phyloP scores from a whole-genome alignment of 1,284 basidiomycete genomes.

The Malassezia sympodialis region DNA sequence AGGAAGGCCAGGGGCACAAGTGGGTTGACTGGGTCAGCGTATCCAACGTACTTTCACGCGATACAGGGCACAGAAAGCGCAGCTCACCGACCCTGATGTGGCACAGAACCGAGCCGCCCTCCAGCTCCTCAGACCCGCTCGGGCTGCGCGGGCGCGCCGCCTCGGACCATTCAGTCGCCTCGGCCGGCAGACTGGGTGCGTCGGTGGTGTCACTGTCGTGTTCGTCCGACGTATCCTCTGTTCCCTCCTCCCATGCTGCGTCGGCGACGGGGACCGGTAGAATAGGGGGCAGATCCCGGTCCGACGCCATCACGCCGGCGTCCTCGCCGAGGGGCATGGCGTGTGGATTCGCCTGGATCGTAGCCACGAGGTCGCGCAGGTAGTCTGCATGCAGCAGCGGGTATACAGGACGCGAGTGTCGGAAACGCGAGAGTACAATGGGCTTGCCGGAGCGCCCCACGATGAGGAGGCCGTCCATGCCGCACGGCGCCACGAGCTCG shows the following conservation, averaged over 20 bases:
- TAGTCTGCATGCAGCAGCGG: constrained; percentile 77
- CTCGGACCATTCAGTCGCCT: constrained; percentile 24
- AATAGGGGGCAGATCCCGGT: constrained; percentile 13
- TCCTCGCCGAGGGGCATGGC: neutral
- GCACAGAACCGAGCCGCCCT: constrained; percentile 57
- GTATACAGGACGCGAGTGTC: constrained; percentile 65
- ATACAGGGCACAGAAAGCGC: constrained; percentile 68
- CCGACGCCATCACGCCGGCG: neutral
- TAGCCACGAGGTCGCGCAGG: constrained; percentile 52
- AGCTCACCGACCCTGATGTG: constrained; percentile 66
- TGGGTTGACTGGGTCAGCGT: constrained; percentile 61
- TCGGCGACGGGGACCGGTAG: constrained; percentile 9
- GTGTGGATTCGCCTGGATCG: neutral
- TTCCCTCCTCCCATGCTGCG: neutral
- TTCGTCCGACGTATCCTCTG: constrained; percentile 16
- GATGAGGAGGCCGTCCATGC: constrained; percentile 79
- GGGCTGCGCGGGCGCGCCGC: neutral
- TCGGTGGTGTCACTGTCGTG: constrained; percentile 15
- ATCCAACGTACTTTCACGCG: constrained; percentile 59
- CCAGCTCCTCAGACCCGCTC: constrained; percentile 14
- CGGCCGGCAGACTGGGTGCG: constrained; percentile 12
- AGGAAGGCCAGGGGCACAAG: constrained; percentile 80
- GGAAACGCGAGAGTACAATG: constrained; percentile 82
- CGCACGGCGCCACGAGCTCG: neutral
- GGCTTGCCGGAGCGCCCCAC: constrained; percentile 72